Conservation (phyloP, 768 basidiomycete genomes). For the Collybia sordida region DNA sequence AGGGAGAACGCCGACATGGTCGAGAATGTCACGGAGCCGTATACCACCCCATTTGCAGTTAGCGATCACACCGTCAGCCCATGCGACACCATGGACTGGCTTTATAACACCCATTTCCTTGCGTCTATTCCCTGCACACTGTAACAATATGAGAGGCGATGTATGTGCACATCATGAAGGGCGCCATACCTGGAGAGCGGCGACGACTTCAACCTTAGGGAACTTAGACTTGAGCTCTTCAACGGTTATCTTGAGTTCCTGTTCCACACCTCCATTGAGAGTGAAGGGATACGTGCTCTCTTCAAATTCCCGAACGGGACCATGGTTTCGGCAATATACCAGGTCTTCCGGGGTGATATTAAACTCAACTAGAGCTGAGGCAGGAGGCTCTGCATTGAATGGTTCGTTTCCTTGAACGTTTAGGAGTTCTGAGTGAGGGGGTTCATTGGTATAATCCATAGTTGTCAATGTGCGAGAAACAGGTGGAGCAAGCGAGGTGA, state of each 20-base stretch:
- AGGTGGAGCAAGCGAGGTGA: background rate
- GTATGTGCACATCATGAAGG: background rate
- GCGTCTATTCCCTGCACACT: conserved; percentile 70
- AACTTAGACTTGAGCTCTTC: conserved; percentile 39
- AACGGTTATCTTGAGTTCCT: conserved; percentile 33
- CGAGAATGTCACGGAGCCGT: conserved; percentile 55
- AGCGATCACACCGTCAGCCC: conserved; percentile 69
- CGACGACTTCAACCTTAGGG: conserved; percentile 41
- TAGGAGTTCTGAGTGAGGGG: conserved; percentile 46
- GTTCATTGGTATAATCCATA: conserved; percentile 51
- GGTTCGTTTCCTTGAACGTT: conserved; percentile 47
- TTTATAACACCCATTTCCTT: conserved; percentile 63
- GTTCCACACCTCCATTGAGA: conserved; percentile 33
- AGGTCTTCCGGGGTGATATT: conserved; percentile 59
- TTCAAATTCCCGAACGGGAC: conserved; percentile 53
- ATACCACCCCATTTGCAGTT: conserved; percentile 71
- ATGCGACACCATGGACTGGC: conserved; percentile 57
- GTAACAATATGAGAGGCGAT: conserved; percentile 2
- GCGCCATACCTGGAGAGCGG: conserved; percentile 52
- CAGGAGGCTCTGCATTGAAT: conserved; percentile 70
- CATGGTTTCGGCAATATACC: conserved; percentile 75
- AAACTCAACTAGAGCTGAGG: conserved; percentile 55
- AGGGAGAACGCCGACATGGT: conserved; percentile 35
- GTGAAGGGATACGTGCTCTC: conserved; percentile 41
- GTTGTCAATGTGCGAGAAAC: conserved; percentile 19